Evolutionary conservation across 1,139 yeast species (phyloP).

Genomic region (Zygoascus meyerae): DNA sequence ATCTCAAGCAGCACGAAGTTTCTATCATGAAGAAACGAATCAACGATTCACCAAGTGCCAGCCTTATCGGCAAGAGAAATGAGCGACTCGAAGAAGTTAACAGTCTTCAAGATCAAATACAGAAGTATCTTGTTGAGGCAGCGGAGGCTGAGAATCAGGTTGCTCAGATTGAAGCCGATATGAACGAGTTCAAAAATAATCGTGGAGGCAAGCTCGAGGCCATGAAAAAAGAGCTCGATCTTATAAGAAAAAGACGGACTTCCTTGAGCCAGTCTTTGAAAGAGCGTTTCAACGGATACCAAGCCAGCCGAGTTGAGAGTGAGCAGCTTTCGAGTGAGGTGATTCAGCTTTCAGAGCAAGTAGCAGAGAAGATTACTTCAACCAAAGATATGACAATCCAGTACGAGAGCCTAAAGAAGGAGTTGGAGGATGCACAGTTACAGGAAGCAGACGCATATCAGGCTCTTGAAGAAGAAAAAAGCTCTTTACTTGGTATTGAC

Average conservation of each 20-base stretch:
- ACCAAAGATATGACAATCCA: slow-evolving; percentile 41
- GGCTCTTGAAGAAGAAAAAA: slow-evolving; percentile 55
- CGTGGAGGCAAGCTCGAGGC: slow-evolving; percentile 75
- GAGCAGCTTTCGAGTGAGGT: slow-evolving; percentile 66
- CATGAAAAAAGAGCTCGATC: slow-evolving; percentile 39
- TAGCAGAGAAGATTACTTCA: slow-evolving; percentile 33
- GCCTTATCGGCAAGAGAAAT: slow-evolving; percentile 46
- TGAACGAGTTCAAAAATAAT: slow-evolving; percentile 72
- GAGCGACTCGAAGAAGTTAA: slow-evolving; percentile 47
- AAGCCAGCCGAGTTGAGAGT: slow-evolving; percentile 59
- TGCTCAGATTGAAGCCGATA: slow-evolving; percentile 62
- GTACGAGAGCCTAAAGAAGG: slow-evolving; percentile 20
- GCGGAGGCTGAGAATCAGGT: slow-evolving; percentile 42
- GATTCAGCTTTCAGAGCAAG: slow-evolving; percentile 39
- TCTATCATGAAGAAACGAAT: slow-evolving; percentile 55
- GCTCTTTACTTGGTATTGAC: slow-evolving; percentile 60
- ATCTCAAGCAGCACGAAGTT: slow-evolving; percentile 63
- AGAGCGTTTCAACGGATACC: slow-evolving; percentile 49
- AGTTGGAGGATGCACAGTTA: slow-evolving; percentile 20
- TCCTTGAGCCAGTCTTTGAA: slow-evolving; percentile 43
- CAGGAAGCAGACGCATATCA: slow-evolving; percentile 33
- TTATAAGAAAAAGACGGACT: slow-evolving; percentile 19
- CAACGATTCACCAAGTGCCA: slow-evolving; percentile 54
- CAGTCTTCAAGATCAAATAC: slow-evolving; percentile 39
- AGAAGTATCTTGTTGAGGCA: slow-evolving; percentile 30